Base-by-base conservation (phyloP, 2,329 filamentous ascomycete genomes). In the Colletotrichum agaves region DNA sequence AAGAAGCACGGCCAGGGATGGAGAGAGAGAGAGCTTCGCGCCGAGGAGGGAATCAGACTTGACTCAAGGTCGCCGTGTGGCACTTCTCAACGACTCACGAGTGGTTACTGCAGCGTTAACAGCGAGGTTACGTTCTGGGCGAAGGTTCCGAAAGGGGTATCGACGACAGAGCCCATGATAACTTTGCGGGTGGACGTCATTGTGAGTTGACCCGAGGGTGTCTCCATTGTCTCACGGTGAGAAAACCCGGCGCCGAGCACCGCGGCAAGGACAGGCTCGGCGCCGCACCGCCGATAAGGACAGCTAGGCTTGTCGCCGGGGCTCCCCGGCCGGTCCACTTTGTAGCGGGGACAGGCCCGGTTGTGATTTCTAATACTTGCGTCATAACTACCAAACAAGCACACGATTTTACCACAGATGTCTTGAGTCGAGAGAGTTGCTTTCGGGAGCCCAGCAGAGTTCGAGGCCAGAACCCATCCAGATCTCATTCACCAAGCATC, bases 351-450 rank as follows among this genome's bases (percentile, higher is more conserved):
- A 67, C 27, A 37, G 33, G 35, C 35, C 31, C 55, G 61, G 39
- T 17, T 27, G 12, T 64, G 64, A 64, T 64, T 67, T 64, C 64
- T 59, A 60, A 67, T 67, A 33, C 39, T 19, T 64, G 61, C 64
- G 64, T 67, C 64, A 67, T 67, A 46, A 23, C 4, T 47, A 21
- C 27, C 19, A 17, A 31, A 19, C 23, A 4, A 49, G 44, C 19
- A 2, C 21, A 41, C 58, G 46, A 61, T 27, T 61, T 52, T 44
- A 21, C 41, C n/a, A 11, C 4, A 46, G 56, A 59, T 23, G 27
- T 41, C 35, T 11, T 23, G 17, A 43, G 12, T 21, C 15, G 10
- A 33, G n/a, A 4, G 6, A 7, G 2, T 13, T 8, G 8, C 6
- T 31, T n/a, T 33, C 5, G 11, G 15, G 5, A n/a, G 4, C 41